phyloP scores from a whole-genome alignment of 2,329 filamentous ascomycete genomes.

The Rachicladosporium sp. region DNA sequence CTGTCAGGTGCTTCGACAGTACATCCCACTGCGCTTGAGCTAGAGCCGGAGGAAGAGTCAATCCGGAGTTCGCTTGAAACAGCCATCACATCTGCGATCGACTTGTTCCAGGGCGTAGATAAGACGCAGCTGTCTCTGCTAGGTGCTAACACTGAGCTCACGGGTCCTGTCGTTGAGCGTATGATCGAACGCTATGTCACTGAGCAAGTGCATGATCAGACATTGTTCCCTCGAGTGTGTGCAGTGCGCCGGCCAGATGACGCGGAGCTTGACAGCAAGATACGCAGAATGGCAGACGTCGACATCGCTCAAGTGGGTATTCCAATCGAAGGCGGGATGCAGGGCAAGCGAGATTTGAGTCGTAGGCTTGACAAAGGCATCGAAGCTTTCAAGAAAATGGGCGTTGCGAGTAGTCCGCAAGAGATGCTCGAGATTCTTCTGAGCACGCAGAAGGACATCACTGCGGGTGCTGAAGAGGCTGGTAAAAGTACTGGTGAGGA shows the following conservation, averaged over 20 bases:
- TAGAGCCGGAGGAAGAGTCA: conserved; percentile 81
- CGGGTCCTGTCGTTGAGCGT: conserved; percentile 80
- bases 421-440: conserved; percentile 78
- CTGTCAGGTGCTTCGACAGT: conserved; percentile 26
- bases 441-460: conserved; percentile 71
- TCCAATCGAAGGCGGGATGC: conserved; percentile 62
- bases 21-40: conserved; percentile 46
- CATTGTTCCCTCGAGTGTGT: conserved; percentile 74
- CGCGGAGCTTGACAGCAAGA: conserved; percentile 74
- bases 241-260: conserved; percentile 71
- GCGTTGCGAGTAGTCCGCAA: conserved; percentile 63
- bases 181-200: conserved; percentile 90
- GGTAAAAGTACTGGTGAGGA: conserved; percentile 17
- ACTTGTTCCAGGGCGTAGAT: conserved; percentile 89
- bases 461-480: conserved; percentile 33
- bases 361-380: conserved; percentile 65
- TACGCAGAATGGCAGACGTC: conserved; percentile 83
- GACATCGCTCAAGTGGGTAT: conserved; percentile 94
- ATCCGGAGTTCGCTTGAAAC: conserved; percentile 85
- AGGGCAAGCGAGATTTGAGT: conserved; percentile 70
- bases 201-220: conserved; percentile 75
- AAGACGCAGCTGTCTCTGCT: conserved; percentile 88
- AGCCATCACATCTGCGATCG: conserved; percentile 83
- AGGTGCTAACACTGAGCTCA: conserved; percentile 85
- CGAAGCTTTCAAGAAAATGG: conserved; percentile 80